Conservation (phyloP, 805 yeast species). For the Metschnikowia shivogae region DNA sequence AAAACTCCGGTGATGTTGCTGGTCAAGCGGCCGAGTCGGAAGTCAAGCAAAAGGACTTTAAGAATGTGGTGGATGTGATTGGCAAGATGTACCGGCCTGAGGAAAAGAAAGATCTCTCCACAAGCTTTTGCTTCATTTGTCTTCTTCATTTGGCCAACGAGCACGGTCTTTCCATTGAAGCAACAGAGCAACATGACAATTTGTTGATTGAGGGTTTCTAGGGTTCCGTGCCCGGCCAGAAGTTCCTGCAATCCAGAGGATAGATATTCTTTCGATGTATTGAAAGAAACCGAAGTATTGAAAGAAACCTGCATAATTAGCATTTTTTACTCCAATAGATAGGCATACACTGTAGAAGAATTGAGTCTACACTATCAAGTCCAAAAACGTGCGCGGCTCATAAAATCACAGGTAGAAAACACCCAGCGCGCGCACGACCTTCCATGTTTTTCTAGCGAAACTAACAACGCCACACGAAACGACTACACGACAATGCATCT, state of each 20-base stretch:
- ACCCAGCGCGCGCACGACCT: conserved; percentile 13
- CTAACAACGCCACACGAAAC: conserved; percentile 1
- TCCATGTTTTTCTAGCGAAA: conserved; percentile 6
- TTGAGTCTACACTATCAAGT: too few relatives aligned
- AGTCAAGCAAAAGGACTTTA: conserved; percentile 36
- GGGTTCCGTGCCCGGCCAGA: background rate
- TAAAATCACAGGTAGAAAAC: background rate
- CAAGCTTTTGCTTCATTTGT: conserved; percentile 83
- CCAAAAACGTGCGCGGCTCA: background rate
- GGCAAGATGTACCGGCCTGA: conserved; percentile 51
- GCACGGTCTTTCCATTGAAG: conserved; percentile 59
- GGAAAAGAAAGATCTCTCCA: conserved; percentile 64
- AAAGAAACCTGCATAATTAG: too few relatives aligned
- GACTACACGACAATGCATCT: conserved; percentile 1
- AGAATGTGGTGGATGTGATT: conserved; percentile 45
- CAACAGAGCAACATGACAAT: conserved; percentile 41
- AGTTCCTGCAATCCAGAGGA: background rate
- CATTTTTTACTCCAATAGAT: too few relatives aligned
- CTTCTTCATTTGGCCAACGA: conserved; percentile 84
- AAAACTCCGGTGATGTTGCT: conserved; percentile 16
- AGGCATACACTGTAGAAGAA: background rate
- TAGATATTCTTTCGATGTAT: background rate
- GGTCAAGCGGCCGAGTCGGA: conserved; percentile 14
- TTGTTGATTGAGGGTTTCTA: conserved; percentile 24
- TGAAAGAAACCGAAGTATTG: too few relatives aligned